phyloP scores from a whole-genome alignment of 257 asterid species.

The Nicotiana tabacum region DNA sequence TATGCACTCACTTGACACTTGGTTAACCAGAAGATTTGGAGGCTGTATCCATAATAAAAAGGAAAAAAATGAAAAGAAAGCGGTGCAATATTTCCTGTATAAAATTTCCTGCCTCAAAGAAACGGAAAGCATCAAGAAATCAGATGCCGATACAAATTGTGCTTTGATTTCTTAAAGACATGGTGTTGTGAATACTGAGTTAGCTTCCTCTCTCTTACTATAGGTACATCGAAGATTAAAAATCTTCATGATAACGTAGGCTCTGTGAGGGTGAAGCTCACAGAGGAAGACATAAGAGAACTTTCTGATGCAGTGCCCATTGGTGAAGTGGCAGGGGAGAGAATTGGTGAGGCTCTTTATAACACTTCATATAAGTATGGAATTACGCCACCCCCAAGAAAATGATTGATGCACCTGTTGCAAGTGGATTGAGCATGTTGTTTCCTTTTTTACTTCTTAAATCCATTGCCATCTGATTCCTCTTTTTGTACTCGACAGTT shows the following conservation, averaged over 20 bases:
- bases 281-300: constrained; percentile 40
- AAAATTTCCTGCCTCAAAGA: background rate
- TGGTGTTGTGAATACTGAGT: background rate
- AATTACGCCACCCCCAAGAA: constrained; percentile 39
- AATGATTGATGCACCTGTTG: background rate
- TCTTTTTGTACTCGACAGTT: background rate
- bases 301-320: constrained; percentile 34
- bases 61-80: background rate
- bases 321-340: constrained; percentile 49
- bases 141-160: background rate
- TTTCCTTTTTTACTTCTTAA: background rate
- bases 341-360: constrained; percentile 18
- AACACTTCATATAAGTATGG: constrained; percentile 33
- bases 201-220: background rate
- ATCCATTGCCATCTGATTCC: background rate
- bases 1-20: background rate
- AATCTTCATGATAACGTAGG: constrained; percentile 51
- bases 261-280: constrained; percentile 47
- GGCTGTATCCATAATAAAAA: background rate
- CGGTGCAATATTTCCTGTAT: background rate
- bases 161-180: background rate
- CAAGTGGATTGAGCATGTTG: background rate
- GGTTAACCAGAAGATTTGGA: background rate
- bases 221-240: constrained; percentile 57
- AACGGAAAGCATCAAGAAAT: background rate